Evolutionary conservation across 2,329 filamentous ascomycete genomes (phyloP).

Genomic region (Calonectria fujianensis): DNA sequence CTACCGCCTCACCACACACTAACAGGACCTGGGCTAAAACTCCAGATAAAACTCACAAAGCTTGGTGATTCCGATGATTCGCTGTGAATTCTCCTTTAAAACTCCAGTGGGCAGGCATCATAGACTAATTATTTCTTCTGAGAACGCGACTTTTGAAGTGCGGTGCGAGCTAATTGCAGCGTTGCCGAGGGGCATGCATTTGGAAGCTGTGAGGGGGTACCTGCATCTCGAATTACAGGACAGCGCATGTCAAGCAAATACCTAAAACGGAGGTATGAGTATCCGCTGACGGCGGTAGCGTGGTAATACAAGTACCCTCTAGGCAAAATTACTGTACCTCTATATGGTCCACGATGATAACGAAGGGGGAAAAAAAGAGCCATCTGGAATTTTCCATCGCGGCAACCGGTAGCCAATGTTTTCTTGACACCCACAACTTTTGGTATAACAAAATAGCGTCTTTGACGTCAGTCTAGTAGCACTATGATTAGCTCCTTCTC

Average conservation of each 20-base stretch:
- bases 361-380: not conserved
- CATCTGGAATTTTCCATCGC: not conserved
- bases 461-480: slow-evolving; percentile 10
- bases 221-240: not conserved
- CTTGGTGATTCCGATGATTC: not conserved
- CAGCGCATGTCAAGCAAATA: slow-evolving; percentile 7
- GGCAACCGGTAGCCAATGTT: not conserved
- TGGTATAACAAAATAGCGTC: slow-evolving; percentile 15
- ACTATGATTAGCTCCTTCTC: not conserved
- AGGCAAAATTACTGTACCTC: not conserved
- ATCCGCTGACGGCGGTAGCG: slow-evolving; percentile 3
- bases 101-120: not conserved
- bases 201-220: not conserved
- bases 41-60: not conserved
- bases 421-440: not conserved
- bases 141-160: no score
- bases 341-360: not conserved
- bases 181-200: slow-evolving; percentile 2
- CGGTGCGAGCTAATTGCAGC: slow-evolving; percentile 5
- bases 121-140: not conserved
- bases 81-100: not conserved
- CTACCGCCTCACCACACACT: not conserved
- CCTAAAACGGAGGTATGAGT: not conserved
- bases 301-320: not conserved
- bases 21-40: slow-evolving; percentile 2